These are phyloP conservation scores for Lactifluus rugatus DNA, from an alignment of 768 basidiomycete genomes.

Conservation along the genomic window DNA sequence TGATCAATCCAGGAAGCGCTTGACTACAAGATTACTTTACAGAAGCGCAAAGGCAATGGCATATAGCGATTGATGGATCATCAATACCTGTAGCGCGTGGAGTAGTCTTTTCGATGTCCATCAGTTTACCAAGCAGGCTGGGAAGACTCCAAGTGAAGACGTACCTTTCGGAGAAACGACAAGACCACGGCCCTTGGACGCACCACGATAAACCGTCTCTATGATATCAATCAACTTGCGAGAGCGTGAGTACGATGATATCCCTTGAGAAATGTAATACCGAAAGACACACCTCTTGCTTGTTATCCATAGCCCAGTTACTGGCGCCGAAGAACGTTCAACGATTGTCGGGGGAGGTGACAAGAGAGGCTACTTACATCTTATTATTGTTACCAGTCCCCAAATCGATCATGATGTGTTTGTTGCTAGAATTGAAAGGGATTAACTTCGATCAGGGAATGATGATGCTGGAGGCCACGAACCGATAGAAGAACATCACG, in stretches of 20 bases:
- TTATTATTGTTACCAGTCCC: constrained; percentile 99
- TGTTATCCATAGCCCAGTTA: constrained; percentile 98
- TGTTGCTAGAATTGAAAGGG: constrained; percentile 52
- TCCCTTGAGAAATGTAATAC: neutral
- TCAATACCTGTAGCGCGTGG: constrained; percentile 71
- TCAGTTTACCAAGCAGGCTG: neutral
- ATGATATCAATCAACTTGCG: constrained; percentile 89
- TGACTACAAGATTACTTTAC: neutral
- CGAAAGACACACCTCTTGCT: constrained; percentile 69
- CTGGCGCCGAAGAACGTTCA: constrained; percentile 32
- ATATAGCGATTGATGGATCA: neutral
- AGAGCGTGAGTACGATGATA: neutral
- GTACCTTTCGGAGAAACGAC: constrained; percentile 93
- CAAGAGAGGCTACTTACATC: constrained; percentile 51
- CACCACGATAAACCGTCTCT: constrained; percentile 96
- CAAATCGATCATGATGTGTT: constrained; percentile 99
- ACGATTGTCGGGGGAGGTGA: neutral
- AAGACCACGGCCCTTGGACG: constrained; percentile 94
- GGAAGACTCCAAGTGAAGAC: constrained; percentile 17
- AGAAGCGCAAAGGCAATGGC: neutral
- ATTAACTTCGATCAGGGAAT: neutral
- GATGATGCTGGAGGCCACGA: neutral
- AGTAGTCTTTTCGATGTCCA: constrained; percentile 50
- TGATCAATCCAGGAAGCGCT: neutral
- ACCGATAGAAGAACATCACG: constrained; percentile 99